Evolutionary conservation across 441 rosid genomes (phyloP), one percentile per base, ranked within the genome.

Genomic region (Eruca vesicaria): DNA sequence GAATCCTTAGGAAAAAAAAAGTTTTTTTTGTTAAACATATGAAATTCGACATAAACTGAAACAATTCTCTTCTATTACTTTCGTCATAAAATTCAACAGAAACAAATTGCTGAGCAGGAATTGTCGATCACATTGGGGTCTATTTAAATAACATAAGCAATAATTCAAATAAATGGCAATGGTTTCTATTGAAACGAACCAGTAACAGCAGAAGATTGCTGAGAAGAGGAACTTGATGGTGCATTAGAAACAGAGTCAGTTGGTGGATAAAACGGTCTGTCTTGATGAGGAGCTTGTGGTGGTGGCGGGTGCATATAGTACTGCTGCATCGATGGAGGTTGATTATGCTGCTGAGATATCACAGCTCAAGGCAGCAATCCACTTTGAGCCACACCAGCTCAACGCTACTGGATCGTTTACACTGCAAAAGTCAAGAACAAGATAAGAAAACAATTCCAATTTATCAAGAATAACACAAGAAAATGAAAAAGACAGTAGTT

Each of bases 301-400:
- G 70, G 76, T 1, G 95, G 93, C 20, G 91, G 92, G 38, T 88
- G 90, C 78, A 91, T 91, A 79, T 86, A 89, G 79, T 89, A 91
- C 68, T 63, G 78, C 52, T 82, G 93, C 84, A 89, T 82, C 2
- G 86, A 85, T 45, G 87, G 88, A 29, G 83, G 86, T 43, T 90
- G 99, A 64, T 83, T 88, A 72, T 93, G 97, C 80, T 93, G 97
- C 81, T 91, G 98, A 11, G 98, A 93, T 86, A 93, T 74, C 63
- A 93, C 89, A 5, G 98, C 91, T 48, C 97, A 84, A 5, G 96
- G 98, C 45, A 95, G 76, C 90, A 91, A 82, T 61, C 98, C 98
- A 19, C 87, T 81, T 61, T 87, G 97, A 73, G 94, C 80, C 56
- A 87, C 82, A 18, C 85, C 80, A 26, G 86, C 93, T 67, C n/a